phyloP scores from a whole-genome alignment of 2,329 filamentous ascomycete genomes.

The Uncinocarpus reesii region DNA sequence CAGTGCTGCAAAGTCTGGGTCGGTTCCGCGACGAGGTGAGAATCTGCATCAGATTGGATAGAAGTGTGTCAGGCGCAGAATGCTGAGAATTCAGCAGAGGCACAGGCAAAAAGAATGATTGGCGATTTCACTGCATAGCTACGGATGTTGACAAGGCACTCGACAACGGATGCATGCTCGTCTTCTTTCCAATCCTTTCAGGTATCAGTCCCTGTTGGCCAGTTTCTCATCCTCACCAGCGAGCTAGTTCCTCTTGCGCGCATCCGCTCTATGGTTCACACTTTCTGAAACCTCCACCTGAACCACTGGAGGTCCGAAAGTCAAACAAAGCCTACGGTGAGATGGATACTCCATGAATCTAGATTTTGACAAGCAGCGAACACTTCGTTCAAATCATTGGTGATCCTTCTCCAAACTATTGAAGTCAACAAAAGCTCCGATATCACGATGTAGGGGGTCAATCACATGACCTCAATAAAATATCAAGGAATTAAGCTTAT shows the following conservation, averaged over 20 bases:
- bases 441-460: too few relatives aligned
- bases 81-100: background rate
- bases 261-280: background rate
- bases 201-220: background rate
- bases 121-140: background rate
- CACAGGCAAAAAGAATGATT: background rate
- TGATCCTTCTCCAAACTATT: too few relatives aligned
- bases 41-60: constrained; percentile 5
- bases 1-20: background rate
- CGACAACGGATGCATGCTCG: background rate
- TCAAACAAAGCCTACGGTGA: background rate
- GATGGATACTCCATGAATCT: too few relatives aligned
- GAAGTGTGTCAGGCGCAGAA: background rate
- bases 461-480: too few relatives aligned
- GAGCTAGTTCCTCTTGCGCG: too few relatives aligned
- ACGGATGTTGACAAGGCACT: background rate
- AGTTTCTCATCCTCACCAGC: background rate
- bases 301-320: background rate
- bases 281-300: background rate
- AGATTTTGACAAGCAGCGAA: too few relatives aligned
- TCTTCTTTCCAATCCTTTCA: background rate
- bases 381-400: too few relatives aligned
- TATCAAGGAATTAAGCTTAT: too few relatives aligned
- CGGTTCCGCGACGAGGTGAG: constrained; percentile 1
- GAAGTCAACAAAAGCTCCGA: too few relatives aligned